phyloP scores from a whole-genome alignment of 306 rosid genomes.

The Coriaria nepalensis region DNA sequence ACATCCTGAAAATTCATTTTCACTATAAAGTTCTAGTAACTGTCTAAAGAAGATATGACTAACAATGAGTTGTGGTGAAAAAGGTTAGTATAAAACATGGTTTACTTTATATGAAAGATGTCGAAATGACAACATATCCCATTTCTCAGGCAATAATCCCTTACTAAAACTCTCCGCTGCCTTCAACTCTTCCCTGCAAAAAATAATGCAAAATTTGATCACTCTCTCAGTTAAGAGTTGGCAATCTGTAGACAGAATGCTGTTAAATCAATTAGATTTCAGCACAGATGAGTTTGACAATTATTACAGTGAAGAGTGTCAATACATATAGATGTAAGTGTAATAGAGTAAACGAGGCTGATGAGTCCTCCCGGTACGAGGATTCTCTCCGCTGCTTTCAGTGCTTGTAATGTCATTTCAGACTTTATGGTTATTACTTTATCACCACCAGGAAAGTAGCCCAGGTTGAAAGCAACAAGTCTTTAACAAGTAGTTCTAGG shows the following conservation, averaged over 20 bases:
- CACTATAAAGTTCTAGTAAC: too few species aligned
- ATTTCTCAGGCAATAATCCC: conserved; percentile 34
- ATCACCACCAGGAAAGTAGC: conserved; percentile 90
- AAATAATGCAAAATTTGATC: background rate
- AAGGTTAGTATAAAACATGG: too few species aligned
- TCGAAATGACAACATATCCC: conserved; percentile 55
- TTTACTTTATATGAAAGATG: background rate
- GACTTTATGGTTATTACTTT: conserved; percentile 58
- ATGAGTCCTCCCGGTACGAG: conserved; percentile 62
- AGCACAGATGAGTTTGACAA: background rate
- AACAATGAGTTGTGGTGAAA: too few species aligned
- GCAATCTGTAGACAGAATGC: background rate
- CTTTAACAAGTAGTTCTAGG: conserved; percentile 20
- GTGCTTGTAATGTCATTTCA: conserved; percentile 53
- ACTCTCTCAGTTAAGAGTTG: too few species aligned
- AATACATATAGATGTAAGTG: too few species aligned
- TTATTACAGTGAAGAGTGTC: background rate
- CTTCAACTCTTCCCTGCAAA: conserved; percentile 63
- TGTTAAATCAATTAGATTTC: background rate
- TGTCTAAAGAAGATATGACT: too few species aligned
- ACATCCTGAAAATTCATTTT: too few species aligned
- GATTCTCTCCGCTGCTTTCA: conserved; percentile 58
- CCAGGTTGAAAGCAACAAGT: conserved; percentile 89
- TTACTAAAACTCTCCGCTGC: conserved; percentile 46
- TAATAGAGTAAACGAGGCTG: too few species aligned